Evolutionary conservation across 768 basidiomycete species (phyloP).

Genomic region (Guyanaporus albipodus): DNA sequence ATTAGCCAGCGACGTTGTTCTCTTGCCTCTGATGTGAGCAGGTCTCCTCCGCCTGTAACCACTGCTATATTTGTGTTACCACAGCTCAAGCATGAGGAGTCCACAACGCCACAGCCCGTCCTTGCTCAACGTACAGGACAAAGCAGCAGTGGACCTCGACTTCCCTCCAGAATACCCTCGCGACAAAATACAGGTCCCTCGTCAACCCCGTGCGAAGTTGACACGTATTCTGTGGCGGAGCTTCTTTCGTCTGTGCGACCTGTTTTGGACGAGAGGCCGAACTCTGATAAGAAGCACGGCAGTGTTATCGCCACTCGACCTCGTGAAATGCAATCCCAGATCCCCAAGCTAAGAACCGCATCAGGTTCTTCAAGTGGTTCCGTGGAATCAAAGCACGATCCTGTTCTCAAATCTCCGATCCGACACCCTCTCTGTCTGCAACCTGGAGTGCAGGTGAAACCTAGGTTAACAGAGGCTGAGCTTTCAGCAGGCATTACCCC

Average conservation of each 20-base stretch:
- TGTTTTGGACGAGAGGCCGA: slow-evolving; percentile 16
- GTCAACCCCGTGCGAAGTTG: slow-evolving; percentile 3
- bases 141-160: slow-evolving; percentile 37
- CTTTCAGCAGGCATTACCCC: too few relatives aligned
- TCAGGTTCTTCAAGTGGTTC: slow-evolving; percentile 27
- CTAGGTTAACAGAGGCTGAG: neutral
- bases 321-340: slow-evolving; percentile 23
- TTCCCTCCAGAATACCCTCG: slow-evolving; percentile 31
- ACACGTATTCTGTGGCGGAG: neutral
- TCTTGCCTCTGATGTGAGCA: slow-evolving; percentile 12
- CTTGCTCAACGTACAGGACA: slow-evolving; percentile 15
- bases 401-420: neutral
- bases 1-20: slow-evolving; percentile 10
- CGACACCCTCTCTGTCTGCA: slow-evolving; percentile 8
- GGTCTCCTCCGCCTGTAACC: slow-evolving; percentile 7
- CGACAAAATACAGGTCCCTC: slow-evolving; percentile 27
- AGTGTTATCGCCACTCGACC: slow-evolving; percentile 1
- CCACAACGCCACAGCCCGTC: neutral
- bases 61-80: neutral
- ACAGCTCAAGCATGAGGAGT: slow-evolving; percentile 1
- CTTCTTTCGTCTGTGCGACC: neutral
- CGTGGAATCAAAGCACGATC: slow-evolving; percentile 11
- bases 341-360: slow-evolving; percentile 27
- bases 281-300: slow-evolving; percentile 4
- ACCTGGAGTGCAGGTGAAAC: neutral